phyloP scores from a whole-genome alignment of 1,139 yeast species.

The Yamadazyma aaseri region DNA sequence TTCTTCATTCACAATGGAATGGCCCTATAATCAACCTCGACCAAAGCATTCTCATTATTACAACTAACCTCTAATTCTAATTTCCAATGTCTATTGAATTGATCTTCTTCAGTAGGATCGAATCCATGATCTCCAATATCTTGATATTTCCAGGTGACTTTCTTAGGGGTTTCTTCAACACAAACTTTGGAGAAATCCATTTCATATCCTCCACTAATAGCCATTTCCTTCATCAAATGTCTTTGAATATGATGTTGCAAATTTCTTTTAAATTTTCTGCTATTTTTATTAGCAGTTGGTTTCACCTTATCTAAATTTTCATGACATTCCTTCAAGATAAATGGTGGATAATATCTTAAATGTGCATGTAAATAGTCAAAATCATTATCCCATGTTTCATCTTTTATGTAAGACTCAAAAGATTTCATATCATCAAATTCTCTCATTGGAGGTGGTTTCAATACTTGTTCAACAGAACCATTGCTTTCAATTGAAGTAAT shows the following conservation, averaged over 20 bases:
- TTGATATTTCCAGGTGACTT: conserved; percentile 52
- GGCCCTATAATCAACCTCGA: conserved; percentile 58
- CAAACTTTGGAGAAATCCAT: conserved; percentile 53
- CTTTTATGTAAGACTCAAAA: conserved; percentile 64
- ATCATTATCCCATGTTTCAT: conserved; percentile 76
- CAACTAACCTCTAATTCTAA: conserved; percentile 57
- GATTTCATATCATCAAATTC: conserved; percentile 63
- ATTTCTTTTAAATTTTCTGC: conserved; percentile 70
- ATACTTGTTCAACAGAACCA: conserved; percentile 29
- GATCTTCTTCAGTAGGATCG: conserved; percentile 43
- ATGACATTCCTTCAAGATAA: conserved; percentile 63
- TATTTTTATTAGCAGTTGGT: conserved; percentile 69
- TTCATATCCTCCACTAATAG: conserved; percentile 56
- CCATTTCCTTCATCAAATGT: conserved; percentile 67
- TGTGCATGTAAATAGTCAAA: conserved; percentile 68
- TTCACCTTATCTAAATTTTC: conserved; percentile 71
- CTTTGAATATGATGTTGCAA: conserved; percentile 73
- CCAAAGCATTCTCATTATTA: conserved; percentile 59
- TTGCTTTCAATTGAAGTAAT: conserved; percentile 38
- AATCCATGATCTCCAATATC: conserved; percentile 58
- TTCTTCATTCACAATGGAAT: conserved; percentile 24
- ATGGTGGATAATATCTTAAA: conserved; percentile 69
- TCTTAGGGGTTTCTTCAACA: conserved; percentile 45
- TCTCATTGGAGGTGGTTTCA: conserved; percentile 42
- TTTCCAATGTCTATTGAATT: conserved; percentile 53